Conservation (phyloP, 352 stramenopile genomes). For the Pythium rishiriense region DNA sequence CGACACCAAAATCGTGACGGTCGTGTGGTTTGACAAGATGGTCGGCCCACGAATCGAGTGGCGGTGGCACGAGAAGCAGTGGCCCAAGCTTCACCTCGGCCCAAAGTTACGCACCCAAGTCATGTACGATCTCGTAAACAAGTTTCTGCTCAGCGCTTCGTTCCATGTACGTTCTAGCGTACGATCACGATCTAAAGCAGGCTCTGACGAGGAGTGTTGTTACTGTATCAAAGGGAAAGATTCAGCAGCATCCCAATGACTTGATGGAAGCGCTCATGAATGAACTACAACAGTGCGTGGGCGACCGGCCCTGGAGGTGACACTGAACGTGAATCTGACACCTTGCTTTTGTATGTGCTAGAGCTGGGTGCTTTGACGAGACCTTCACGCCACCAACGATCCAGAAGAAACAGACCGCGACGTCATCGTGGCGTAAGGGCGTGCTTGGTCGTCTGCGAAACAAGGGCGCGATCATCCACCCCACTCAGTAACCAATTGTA, state of each 20-base stretch:
- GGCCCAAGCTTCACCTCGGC: constrained; percentile 34
- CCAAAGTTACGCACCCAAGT: constrained; percentile 52
- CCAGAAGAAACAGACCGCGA: constrained; percentile 29
- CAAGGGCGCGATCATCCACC: constrained; percentile 8
- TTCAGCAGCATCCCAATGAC: constrained; percentile 33
- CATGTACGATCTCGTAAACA: constrained; percentile 60
- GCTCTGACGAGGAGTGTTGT: neutral
- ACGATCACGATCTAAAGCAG: neutral
- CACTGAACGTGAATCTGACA: neutral
- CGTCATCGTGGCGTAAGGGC: neutral
- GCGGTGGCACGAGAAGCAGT: constrained; percentile 24
- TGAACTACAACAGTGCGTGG: constrained; percentile 48
- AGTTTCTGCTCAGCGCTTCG: constrained; percentile 51
- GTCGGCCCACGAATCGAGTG: constrained; percentile 28
- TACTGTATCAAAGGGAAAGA: constrained; percentile 29
- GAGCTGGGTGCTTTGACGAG: constrained; percentile 57
- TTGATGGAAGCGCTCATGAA: constrained; percentile 43
- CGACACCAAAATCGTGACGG: constrained; percentile 82
- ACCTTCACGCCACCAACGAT: constrained; percentile 42
- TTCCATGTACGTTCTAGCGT: constrained; percentile 44
- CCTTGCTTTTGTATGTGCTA: constrained; percentile 19
- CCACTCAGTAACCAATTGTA: neutral
- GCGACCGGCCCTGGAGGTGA: too few species aligned
- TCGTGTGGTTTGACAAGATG: constrained; percentile 88
- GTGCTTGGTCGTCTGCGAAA: constrained; percentile 11